Base-by-base conservation (phyloP, 805 yeast genomes). In the Candida nemodendra region DNA sequence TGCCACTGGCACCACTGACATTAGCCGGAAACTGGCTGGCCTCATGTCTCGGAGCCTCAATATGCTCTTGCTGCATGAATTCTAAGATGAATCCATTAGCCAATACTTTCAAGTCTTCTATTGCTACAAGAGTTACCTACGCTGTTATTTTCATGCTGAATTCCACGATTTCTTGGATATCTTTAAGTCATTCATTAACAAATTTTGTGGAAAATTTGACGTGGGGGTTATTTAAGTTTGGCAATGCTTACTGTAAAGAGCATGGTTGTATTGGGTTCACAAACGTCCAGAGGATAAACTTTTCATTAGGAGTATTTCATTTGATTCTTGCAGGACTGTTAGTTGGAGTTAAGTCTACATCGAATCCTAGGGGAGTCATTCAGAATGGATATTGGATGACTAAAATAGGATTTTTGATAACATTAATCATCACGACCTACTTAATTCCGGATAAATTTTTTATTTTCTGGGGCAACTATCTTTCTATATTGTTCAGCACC, bases 371-470 rank as follows among this genome's bases (percentile, higher is more conserved):
- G 30, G 81, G 93, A 0, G 77, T 74, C 16, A 71, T 93, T 30
- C 99, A 93, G 59, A 93, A 95, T 60, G 95, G 96, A 3, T 83
- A 77, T 68, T 93, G 99, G 99, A 75, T 81, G 30, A 54, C 80
- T 32, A 93, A 93, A 62, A 61, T 87, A 9, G 53, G 79, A 7
- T 61, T 70, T 3, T 83, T 90, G 79, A 38, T 76, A 13, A 54
- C 65, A 3, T 66, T 88, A 13, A 63, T 81, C 4, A 69, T 78
- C 5, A 44, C 78, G 4, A 74, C 90, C 27, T 93, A 88, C 61
- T 59, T 85, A 38, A 78, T 93, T 32, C 97, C 98, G 1, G 96
- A 95, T 54, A 68, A 68, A 16, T 91, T 93, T 59, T 93, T 84
- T 61, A 74, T 90, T 12, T 72, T 83, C 53, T 93, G 95, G 80